Base-by-base conservation (phyloP, 495 filamentous ascomycete species). In the Neurospora cerealis region DNA sequence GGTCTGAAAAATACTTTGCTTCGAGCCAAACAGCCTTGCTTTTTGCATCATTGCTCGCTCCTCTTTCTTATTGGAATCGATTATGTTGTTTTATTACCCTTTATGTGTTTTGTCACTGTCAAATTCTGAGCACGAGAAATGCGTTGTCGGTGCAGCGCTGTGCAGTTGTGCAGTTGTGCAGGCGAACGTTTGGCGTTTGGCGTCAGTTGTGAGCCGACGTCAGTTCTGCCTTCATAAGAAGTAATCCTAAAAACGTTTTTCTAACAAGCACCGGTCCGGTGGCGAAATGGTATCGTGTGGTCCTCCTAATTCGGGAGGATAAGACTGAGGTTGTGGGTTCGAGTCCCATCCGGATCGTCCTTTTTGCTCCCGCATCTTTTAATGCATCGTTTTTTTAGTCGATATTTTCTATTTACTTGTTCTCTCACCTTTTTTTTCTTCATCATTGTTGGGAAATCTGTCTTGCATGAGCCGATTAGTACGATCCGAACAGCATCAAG, bases 241-340 rank as follows among this genome's bases (percentile, higher is more conserved):
- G 1, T 4, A 4, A 4, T 9, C 1, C 0, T 2, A 1, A 17
- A 2, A 2, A 4, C 1, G 0, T 0, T 34, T 8, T 34, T 9
- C 15, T 2, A 66, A 66, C 28, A 66, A 66, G 28, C 15, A 66
- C 34, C 54, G 54, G 54, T 66, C 54, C 54, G 54, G 54, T 66
- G 54, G 54, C 54, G 54, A 66, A 66, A 66, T 66, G 54, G 54
- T 66, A 66, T 66, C 54, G 54, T 66, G 54, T 66, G 54, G 54
- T 66, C 54, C 54, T 66, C 54, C 54, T 66, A 66, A 66, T 66
- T 66, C 54, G 54, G 54, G 54, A 66, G 54, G 54, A 66, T 66
- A 66, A 66, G 54, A 66, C 54, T 66, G 54, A 66, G 54, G 54
- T 66, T 66, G 54, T 66, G 54, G 54, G 54, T 66, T 66, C 54